Evolutionary conservation across 2,329 filamentous ascomycete species (phyloP).

Genomic region (Nothophoma quercina): DNA sequence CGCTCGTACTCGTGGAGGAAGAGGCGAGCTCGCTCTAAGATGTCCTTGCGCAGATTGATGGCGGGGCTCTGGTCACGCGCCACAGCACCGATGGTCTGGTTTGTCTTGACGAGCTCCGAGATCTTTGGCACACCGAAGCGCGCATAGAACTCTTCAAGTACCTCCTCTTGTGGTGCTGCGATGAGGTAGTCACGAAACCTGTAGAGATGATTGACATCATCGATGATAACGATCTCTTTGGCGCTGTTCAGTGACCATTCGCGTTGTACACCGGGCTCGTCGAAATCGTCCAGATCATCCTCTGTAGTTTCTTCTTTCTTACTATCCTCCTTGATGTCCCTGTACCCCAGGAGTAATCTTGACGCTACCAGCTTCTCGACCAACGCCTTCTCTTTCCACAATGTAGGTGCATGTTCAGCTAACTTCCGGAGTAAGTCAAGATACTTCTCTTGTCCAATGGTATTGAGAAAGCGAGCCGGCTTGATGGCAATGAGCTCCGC

Average conservation of each 20-base stretch:
- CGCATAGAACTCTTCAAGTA: slow-evolving; percentile 83
- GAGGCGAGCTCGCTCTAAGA: slow-evolving; percentile 85
- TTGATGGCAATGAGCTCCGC: slow-evolving; percentile 84
- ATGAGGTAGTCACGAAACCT: slow-evolving; percentile 86
- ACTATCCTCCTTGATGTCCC: slow-evolving; percentile 69
- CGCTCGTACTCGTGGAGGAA: slow-evolving; percentile 85
- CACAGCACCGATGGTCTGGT: slow-evolving; percentile 73
- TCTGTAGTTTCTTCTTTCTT: slow-evolving; percentile 50
- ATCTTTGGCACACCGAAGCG: slow-evolving; percentile 80
- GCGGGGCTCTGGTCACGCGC: slow-evolving; percentile 73
- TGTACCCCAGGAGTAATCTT: slow-evolving; percentile 82
- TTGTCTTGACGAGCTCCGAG: slow-evolving; percentile 79
- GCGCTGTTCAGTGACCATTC: slow-evolving; percentile 81
- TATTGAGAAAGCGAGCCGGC: slow-evolving; percentile 80
- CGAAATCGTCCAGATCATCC: slow-evolving; percentile 54
- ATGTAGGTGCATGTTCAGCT: slow-evolving; percentile 71
- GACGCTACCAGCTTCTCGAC: slow-evolving; percentile 78
- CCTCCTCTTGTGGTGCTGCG: slow-evolving; percentile 89
- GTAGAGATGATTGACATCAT: slow-evolving; percentile 66
- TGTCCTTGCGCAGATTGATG: slow-evolving; percentile 75
- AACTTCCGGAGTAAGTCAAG: slow-evolving; percentile 81
- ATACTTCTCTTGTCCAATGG: slow-evolving; percentile 87
- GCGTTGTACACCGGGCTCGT: slow-evolving; percentile 60
- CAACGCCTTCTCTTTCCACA: slow-evolving; percentile 82
- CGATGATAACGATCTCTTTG: slow-evolving; percentile 74